Evolutionary conservation across 345 rosid genomes (phyloP).

Genomic region (Rhizophora mangle): DNA sequence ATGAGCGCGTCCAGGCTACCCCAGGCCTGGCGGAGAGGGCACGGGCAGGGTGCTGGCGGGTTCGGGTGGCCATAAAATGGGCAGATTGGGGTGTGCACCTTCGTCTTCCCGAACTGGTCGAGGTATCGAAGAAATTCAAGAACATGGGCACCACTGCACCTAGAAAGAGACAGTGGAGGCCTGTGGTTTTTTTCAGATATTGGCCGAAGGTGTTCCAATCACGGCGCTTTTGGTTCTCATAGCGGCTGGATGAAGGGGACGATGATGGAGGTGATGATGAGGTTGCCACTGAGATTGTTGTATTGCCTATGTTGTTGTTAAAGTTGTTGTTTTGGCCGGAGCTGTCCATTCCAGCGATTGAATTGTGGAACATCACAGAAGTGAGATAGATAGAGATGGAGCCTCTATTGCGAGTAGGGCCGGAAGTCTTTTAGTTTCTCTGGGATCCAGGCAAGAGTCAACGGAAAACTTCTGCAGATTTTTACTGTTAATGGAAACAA

Average conservation of each 20-base stretch:
- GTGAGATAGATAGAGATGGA: neutral
- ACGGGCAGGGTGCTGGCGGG: constrained; percentile 39
- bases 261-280: constrained; percentile 18
- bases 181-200: constrained; percentile 35
- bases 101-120: constrained; percentile 34
- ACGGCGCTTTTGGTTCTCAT: constrained; percentile 41
- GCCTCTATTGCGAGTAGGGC: too few species aligned
- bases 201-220: constrained; percentile 43
- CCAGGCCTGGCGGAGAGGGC: constrained; percentile 42
- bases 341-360: constrained; percentile 20
- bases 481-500: constrained; percentile 21
- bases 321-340: constrained; percentile 11
- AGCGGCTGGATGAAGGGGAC: constrained; percentile 22
- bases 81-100: constrained; percentile 34
- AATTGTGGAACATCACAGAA: neutral
- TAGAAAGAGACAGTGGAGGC: constrained; percentile 29
- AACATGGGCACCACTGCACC: constrained; percentile 40
- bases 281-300: neutral
- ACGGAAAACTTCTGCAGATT: constrained; percentile 1
- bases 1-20: constrained; percentile 32
- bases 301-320: neutral
- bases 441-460: too few species aligned
- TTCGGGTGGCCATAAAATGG: constrained; percentile 38
- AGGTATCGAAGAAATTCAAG: constrained; percentile 35
- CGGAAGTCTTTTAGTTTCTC: too few species aligned